Evolutionary conservation across 2,329 filamentous ascomycete species (phyloP), one percentile per base, ranked within the genome.

Genomic region (Lachnellula occidentalis): DNA sequence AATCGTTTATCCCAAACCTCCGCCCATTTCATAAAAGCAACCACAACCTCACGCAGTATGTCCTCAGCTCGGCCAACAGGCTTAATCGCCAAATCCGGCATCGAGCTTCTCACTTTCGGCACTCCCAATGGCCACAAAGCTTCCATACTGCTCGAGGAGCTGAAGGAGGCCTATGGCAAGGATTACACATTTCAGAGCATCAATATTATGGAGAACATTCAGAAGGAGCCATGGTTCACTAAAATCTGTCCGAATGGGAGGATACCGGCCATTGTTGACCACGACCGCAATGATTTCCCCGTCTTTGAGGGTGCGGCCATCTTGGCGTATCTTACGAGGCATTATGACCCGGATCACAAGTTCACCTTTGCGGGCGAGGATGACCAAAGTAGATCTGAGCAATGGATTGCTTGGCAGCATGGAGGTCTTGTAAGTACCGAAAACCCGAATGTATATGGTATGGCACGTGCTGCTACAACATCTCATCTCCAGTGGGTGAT

Each of bases 281-380:
- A 87, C 60, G 81, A 87, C 68, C 77, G 81, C 58, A 72, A 73
- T 53, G 77, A 71, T 46, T 80, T 87, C 50, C 70, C 78, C 43
- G 82, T 92, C 27, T 92, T 92, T 64, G 89, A 94, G 70, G 85
- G 84, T 45, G 80, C 84, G 46, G 81, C 85, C 57, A 92, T 92
- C 64, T 77, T 92, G 65, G 76, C 81, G 56, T 92, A 92, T 69
- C 77, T 92, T 19, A 80, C 83, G 9, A 80, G 85, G n/a, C 80
- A 80, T 59, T 91, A 91, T 66, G 88, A 91, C 67, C 74, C 75
- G 0, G 81, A 88, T 52, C 68, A 87, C 72, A 85, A 82, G 68
- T 81, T 89, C 64, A 81, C 76, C 62, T 89, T 81, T 68, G 78
- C 80, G 21, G 75, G 79, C 34, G 69, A 73, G 43, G 70, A 76